Conservation (phyloP, 306 rosid species). For the Lathyrus sativus region DNA sequence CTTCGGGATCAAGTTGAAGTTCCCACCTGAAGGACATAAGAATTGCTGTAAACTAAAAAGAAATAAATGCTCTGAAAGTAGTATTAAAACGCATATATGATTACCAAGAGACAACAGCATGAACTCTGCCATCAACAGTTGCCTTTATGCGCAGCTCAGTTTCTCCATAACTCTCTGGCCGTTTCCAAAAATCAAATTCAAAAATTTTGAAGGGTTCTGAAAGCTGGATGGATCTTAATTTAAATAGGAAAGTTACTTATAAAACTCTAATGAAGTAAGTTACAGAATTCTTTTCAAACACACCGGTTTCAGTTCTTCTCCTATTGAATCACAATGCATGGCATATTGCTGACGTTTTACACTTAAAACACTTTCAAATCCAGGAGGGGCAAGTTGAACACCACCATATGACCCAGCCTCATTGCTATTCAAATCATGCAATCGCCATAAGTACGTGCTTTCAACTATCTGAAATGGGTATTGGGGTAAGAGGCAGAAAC, state of each 20-base stretch:
- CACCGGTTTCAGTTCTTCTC: slow-evolving; percentile 73
- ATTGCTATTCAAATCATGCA: slow-evolving; percentile 70
- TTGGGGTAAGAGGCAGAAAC: slow-evolving; percentile 1
- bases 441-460: slow-evolving; percentile 68
- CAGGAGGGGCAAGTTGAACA: slow-evolving; percentile 63
- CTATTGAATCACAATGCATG: slow-evolving; percentile 66
- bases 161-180: slow-evolving; percentile 86
- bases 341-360: slow-evolving; percentile 74
- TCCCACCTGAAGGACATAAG: slow-evolving; percentile 66
- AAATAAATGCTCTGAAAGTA: slow-evolving; percentile 2
- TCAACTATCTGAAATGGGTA: slow-evolving; percentile 70
- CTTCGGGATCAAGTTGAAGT: slow-evolving; percentile 89
- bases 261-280: slow-evolving; percentile 30
- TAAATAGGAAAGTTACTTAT: slow-evolving; percentile 49
- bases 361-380: slow-evolving; percentile 50
- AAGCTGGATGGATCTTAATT: slow-evolving; percentile 72
- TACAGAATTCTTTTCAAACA: slow-evolving; percentile 33
- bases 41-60: slow-evolving; percentile 9
- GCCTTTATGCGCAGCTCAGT: slow-evolving; percentile 62
- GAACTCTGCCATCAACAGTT: slow-evolving; percentile 67
- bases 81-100: slow-evolving; percentile 30
- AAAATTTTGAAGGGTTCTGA: slow-evolving; percentile 97
- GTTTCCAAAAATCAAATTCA: slow-evolving; percentile 96
- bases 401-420: slow-evolving; percentile 66
- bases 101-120: slow-evolving; percentile 90